Percentiles rank a stretch among this genome's conserved stretches.
Evolutionary conservation across 768 basidiomycete species (phyloP).

Genomic region (Tricholoma terreum): DNA sequence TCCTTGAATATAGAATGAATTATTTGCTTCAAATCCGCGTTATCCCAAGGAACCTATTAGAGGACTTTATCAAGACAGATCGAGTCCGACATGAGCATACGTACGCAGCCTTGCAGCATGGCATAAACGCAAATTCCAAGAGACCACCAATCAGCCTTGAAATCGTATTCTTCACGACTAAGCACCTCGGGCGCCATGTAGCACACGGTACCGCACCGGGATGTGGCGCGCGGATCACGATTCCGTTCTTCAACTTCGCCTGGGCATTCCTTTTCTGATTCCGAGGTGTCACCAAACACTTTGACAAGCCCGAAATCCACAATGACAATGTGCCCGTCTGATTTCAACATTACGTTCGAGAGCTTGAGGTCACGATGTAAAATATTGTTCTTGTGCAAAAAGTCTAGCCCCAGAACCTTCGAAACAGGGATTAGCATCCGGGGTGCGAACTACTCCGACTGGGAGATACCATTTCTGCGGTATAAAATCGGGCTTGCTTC

Average conservation of each 20-base stretch:
- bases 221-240: not conserved
- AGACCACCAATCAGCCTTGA: conserved; percentile 9
- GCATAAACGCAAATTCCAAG: conserved; percentile 9
- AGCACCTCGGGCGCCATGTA: conserved; percentile 16
- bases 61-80: not conserved
- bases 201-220: conserved; percentile 11
- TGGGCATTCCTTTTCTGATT: not conserved
- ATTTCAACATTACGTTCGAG: conserved; percentile 8
- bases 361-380: conserved; percentile 13
- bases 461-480: conserved; percentile 24
- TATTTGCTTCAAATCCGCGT: not conserved
- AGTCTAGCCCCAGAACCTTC: conserved; percentile 6
- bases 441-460: not conserved
- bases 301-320: conserved; percentile 11
- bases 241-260: not conserved
- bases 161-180: not conserved
- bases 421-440: not conserved
- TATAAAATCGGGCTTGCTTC: conserved; percentile 21
- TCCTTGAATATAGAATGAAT: too few species aligned
- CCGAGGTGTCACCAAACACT: not conserved
- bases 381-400: conserved; percentile 5
- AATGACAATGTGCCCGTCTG: conserved; percentile 10
- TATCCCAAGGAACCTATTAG: conserved; percentile 5
- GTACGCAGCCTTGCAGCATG: conserved; percentile 12
- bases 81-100: not conserved